These are phyloP conservation scores for Manihot esculenta DNA, from an alignment of 441 rosid species.

Conservation along the genomic window DNA sequence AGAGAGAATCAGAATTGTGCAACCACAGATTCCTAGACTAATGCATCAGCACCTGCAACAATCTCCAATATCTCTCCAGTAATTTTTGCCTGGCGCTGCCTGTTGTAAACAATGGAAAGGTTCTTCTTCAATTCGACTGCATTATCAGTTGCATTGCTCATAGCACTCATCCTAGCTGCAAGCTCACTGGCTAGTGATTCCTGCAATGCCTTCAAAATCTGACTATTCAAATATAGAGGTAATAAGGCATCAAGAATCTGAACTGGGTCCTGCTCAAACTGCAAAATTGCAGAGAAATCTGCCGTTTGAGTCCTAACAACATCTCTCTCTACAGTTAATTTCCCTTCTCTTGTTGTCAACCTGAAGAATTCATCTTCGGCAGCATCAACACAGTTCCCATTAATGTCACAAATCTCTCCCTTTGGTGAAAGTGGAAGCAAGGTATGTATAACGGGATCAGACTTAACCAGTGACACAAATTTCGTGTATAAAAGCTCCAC, in stretches of 20 bases:
- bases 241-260: conserved; percentile 95
- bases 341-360: conserved; percentile 84
- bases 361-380: conserved; percentile 92
- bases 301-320: conserved; percentile 47
- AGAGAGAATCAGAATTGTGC: conserved; percentile 22
- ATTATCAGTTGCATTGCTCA: conserved; percentile 90
- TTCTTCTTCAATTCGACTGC: conserved; percentile 69
- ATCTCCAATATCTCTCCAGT: conserved; percentile 95
- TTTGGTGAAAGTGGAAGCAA: conserved; percentile 81
- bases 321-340: conserved; percentile 75
- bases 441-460: conserved; percentile 91
- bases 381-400: conserved; percentile 87
- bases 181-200: conserved; percentile 93
- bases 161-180: conserved; percentile 92
- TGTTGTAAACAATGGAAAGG: conserved; percentile 64
- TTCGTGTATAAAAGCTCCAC: conserved; percentile 93
- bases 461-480: conserved; percentile 76
- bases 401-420: conserved; percentile 81
- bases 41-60: conserved; percentile 87
- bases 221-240: conserved; percentile 89
- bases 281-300: conserved; percentile 66
- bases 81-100: conserved; percentile 92
- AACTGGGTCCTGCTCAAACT: conserved; percentile 96
- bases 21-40: conserved; percentile 27
- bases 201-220: conserved; percentile 93